Evolutionary conservation across 2,329 filamentous ascomycete species (phyloP).

Genomic region (Phialophora tarda): DNA sequence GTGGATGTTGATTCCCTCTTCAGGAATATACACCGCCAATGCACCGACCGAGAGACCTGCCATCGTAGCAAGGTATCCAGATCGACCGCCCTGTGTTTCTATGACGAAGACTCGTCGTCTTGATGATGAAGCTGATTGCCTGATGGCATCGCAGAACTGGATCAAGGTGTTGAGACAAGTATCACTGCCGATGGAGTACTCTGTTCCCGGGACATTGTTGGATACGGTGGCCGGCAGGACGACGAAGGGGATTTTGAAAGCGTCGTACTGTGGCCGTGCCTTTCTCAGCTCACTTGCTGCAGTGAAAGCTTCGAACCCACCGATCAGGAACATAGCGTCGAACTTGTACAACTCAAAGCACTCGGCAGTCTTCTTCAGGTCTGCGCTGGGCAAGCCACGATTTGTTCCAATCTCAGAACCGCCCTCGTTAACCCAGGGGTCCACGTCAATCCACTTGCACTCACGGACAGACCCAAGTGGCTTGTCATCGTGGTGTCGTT

Average conservation of each 20-base stretch:
- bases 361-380: constrained; percentile 79
- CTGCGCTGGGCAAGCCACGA: constrained; percentile 85
- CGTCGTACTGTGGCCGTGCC: constrained; percentile 76
- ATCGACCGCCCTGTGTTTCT: constrained; percentile 94
- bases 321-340: constrained; percentile 88
- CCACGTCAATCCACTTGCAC: constrained; percentile 91
- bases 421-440: constrained; percentile 93
- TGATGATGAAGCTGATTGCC: constrained; percentile 93
- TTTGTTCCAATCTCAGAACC: constrained; percentile 98
- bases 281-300: constrained; percentile 85
- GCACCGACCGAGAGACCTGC: constrained; percentile 92
- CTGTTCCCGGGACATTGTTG: constrained; percentile 97
- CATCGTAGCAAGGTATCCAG: constrained; percentile 89
- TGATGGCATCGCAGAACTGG: constrained; percentile 94
- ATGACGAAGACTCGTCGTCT: constrained; percentile 95
- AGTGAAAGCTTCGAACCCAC: constrained; percentile 96
- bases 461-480: constrained; percentile 82
- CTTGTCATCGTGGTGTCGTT: constrained; percentile 84
- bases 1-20: constrained; percentile 91
- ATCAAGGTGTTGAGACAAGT: constrained; percentile 96
- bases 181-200: constrained; percentile 95
- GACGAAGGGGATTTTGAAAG: constrained; percentile 89
- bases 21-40: constrained; percentile 91
- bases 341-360: constrained; percentile 87
- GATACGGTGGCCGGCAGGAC: constrained; percentile 95